Conservation (phyloP, 805 yeast genomes). For the Starmerella roubikii region DNA sequence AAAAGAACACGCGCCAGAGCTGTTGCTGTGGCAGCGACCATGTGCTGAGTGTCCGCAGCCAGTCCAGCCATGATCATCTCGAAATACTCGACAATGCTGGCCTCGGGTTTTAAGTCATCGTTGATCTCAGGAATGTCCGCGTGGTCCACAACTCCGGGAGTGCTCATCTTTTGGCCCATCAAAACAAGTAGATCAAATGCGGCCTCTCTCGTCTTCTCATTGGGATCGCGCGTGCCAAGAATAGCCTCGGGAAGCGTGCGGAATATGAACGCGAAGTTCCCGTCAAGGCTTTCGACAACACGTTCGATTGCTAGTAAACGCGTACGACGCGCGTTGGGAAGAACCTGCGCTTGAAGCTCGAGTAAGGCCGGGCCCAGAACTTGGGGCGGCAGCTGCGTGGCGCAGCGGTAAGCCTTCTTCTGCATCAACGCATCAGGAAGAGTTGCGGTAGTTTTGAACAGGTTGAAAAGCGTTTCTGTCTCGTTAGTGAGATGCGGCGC, state of each 20-base stretch:
- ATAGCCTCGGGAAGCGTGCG: slow-evolving; percentile 75
- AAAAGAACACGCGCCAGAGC: slow-evolving; percentile 76
- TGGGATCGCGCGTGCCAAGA: slow-evolving; percentile 77
- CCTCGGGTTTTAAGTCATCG: slow-evolving; percentile 47
- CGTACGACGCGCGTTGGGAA: slow-evolving; percentile 66
- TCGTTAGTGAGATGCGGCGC: slow-evolving; percentile 51
- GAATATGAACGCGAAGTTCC: slow-evolving; percentile 64
- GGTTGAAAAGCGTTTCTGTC: slow-evolving; percentile 13
- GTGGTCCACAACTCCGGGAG: slow-evolving; percentile 38
- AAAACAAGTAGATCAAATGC: slow-evolving; percentile 62
- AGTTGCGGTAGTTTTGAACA: slow-evolving; percentile 16
- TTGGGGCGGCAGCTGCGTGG: slow-evolving; percentile 45
- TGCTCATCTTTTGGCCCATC: slow-evolving; percentile 69
- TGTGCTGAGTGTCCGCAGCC: slow-evolving; percentile 85
- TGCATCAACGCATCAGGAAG: slow-evolving; percentile 47
- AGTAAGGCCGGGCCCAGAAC: slow-evolving; percentile 33
- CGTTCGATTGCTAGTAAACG: slow-evolving; percentile 56
- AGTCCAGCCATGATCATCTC: slow-evolving; percentile 93
- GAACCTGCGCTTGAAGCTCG: slow-evolving; percentile 32
- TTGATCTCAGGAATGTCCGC: slow-evolving; percentile 56
- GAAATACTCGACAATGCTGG: slow-evolving; percentile 67
- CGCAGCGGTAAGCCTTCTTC: slow-evolving; percentile 66
- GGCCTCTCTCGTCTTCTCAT: slow-evolving; percentile 77
- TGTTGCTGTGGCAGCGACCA: slow-evolving; percentile 93
- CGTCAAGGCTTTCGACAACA: slow-evolving; percentile 40